Base-by-base conservation (phyloP, 768 basidiomycete species). In the Trametes meyenii region DNA sequence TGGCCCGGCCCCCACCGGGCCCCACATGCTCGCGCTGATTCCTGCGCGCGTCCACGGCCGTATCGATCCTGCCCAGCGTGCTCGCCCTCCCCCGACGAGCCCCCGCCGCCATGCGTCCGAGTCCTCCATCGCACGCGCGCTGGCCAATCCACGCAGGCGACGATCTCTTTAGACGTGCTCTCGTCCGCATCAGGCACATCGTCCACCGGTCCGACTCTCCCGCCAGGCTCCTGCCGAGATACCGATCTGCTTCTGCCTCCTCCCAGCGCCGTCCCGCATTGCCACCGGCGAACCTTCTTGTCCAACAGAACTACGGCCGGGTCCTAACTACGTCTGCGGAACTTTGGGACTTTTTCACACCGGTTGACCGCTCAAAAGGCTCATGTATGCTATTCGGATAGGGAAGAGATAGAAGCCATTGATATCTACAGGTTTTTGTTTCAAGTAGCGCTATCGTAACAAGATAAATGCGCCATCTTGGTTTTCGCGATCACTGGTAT, bases 61-160 rank as follows among this genome's bases (percentile, higher is more conserved):
- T 67, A 63, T 59, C 62, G 58, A 63, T 62, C 48, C 19, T 23
- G 17, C 16, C 23, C 61, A 53, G 56, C 61, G 51, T 60, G 63
- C 54, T 55, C 54, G 24, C 44, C 43, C 8, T 17, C 33, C 33
- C 33, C 55, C 55, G 52, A 63, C 55, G 56, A 58, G 61, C 61
- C 53, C 55, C 6, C 33, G 39, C 26, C 6, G 14, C 51, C 63
- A 59, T 55, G 58, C 46, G 54, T 49, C 24, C 33, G 36, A 35
- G 21, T 39, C n/a, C 49, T 29, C 43, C 50, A 12, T 19, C 33
- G 23, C 5, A 26, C n/a, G 14, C 8, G 33, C 23, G 33, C 43
- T 24, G 45, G 49, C 48, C 60, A 43, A 61, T 53, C 36, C 33
- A 39, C 33, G 33, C 7, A 19, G 21, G 29, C 6, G 38, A 19